A percentile compares a stretch with the other conserved stretches of the same genome.
Evolutionary conservation across 129 eudicot species (phyloP).

Genomic region (Arctium lappa): DNA sequence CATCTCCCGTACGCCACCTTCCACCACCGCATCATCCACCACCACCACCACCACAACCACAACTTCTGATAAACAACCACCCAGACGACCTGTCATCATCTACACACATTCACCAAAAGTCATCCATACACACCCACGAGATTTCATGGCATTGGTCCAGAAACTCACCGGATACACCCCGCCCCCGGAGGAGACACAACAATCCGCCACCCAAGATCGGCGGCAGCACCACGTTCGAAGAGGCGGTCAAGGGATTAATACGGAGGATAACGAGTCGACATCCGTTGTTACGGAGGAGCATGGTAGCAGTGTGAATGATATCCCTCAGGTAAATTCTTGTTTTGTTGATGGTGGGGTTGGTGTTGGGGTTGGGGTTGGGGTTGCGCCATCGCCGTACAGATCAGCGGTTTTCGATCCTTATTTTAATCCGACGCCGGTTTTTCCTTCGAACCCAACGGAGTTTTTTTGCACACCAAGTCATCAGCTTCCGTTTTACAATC

Average conservation of each 20-base stretch:
- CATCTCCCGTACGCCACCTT: slow-evolving; percentile 24
- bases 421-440: slow-evolving; percentile 40
- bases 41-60: not conserved
- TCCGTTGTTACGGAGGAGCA: slow-evolving; percentile 45
- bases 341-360: slow-evolving; percentile 20
- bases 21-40: slow-evolving; percentile 31
- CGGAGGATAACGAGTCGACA: slow-evolving; percentile 48
- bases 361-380: not conserved
- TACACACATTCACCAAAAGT: slow-evolving; percentile 62
- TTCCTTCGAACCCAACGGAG: slow-evolving; percentile 24
- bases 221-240: not conserved
- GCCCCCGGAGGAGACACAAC: slow-evolving; percentile 4
- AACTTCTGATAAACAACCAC: slow-evolving; percentile 10
- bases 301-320: slow-evolving; percentile 37
- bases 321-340: slow-evolving; percentile 42
- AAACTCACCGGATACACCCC: slow-evolving; percentile 47
- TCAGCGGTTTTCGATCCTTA: slow-evolving; percentile 41
- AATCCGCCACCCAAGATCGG: not conserved
- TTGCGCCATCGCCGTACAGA: slow-evolving; percentile 10
- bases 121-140: slow-evolving; percentile 54
- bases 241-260: not conserved
- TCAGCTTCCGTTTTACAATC: slow-evolving; percentile 38
- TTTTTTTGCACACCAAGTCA: slow-evolving; percentile 28
- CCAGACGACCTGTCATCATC: slow-evolving; percentile 51
- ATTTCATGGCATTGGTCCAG: slow-evolving; percentile 71